Evolutionary conservation across 2,329 filamentous ascomycete species (phyloP), one percentile per base, ranked within the genome.

Genomic region (Calonectria ilicicola): DNA sequence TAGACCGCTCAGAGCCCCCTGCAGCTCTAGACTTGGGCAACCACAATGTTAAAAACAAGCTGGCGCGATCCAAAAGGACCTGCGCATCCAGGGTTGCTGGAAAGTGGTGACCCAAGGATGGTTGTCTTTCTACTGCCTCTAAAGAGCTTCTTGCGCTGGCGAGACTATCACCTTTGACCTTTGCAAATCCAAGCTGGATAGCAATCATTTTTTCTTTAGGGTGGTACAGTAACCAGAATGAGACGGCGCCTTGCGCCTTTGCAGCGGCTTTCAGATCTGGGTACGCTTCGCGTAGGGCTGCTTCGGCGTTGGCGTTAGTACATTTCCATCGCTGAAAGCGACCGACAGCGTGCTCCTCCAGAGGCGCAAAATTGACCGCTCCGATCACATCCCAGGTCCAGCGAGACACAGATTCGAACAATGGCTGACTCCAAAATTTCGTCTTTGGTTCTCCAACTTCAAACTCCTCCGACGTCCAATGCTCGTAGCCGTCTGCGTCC

Each of bases 381-480:
- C 76, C 76, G 1, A 78, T 76, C 7, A 78, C 76, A 2, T 67
- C 73, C 76, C 76, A 78, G 2, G 27, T 29, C 44, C 67, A 78
- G 2, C 66, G 35, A 10, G 58, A 42, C 2, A 75, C 76, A 2
- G 70, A 67, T 8, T 74, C 67, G 49, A 78, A 78, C 5, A 75
- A 12, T 0, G 76, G 76, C 8, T 78, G 76, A 4, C 76, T 78
- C 76, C 76, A 78, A 15, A 76, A 78, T 2, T 65, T 74, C 1
- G 71, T 74, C 27, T 76, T 70, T 6, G 76, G 76, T 3, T 78
- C 75, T 0, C 76, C 76, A 1, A 78, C 73, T 51, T 77, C 56
- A 23, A 78, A 78, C 1, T 78, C 76, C 21, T 78, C 74, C 23
- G 66, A 77, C 0, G 76, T 76, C 76, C 76, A 78, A n/a, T 72